Evolutionary conservation across 257 asterid species (phyloP).

Genomic region (Solanum infundibuliforme): DNA sequence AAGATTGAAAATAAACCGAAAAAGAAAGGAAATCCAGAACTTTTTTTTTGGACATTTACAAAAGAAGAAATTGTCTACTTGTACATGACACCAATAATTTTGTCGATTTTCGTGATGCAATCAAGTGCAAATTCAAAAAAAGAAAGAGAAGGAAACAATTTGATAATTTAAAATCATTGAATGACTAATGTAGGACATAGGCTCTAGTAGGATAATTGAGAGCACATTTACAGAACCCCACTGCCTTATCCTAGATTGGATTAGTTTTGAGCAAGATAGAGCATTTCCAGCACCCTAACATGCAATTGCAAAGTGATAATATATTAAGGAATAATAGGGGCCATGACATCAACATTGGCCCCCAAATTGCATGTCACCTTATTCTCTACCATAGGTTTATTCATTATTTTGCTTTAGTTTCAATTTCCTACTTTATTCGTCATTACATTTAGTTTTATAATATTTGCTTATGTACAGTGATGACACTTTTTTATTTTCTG

Average conservation of each 20-base stretch:
- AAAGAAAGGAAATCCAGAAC: background rate
- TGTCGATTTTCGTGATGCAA: background rate
- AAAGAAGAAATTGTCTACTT: background rate
- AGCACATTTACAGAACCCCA: background rate
- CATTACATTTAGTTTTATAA: background rate
- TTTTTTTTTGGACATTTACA: background rate
- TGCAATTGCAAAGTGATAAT: background rate
- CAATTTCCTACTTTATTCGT: background rate
- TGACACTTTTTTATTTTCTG: background rate
- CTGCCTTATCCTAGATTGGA: background rate
- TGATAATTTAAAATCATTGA: background rate
- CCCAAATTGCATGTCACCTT: background rate
- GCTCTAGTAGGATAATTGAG: background rate
- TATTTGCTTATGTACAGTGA: background rate
- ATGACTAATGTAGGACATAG: background rate
- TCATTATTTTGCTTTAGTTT: background rate
- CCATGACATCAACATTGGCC: background rate
- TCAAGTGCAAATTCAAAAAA: background rate
- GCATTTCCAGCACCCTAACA: background rate
- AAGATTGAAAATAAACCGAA: background rate
- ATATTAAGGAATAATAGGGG: background rate
- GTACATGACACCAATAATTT: background rate
- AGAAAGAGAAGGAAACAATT: background rate
- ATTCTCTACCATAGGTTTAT: background rate
- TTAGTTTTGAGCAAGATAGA: background rate